A percentile compares a stretch with the other conserved stretches of the same genome.
Evolutionary conservation across 306 rosid species (phyloP).

Genomic region (Coriaria nepalensis): DNA sequence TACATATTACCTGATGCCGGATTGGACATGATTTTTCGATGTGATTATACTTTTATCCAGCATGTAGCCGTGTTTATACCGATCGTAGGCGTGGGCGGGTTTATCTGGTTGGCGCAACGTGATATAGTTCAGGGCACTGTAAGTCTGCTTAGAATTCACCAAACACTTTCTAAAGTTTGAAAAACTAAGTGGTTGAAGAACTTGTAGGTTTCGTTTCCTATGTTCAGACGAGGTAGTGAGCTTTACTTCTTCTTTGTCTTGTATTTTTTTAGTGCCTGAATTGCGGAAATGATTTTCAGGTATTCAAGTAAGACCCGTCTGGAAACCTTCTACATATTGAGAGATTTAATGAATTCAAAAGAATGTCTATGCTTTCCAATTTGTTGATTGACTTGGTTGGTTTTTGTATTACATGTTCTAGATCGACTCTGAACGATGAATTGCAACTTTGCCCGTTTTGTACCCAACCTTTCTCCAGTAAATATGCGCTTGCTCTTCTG

Average conservation of each 20-base stretch:
- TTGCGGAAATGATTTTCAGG: conserved; percentile 90
- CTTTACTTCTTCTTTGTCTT: neutral
- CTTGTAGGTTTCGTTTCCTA: neutral
- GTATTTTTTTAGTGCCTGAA: conserved; percentile 75
- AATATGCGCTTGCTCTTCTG: conserved; percentile 4
- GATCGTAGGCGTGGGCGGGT: conserved; percentile 76
- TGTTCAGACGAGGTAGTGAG: neutral
- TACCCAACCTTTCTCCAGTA: conserved; percentile 88
- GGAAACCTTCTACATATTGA: conserved; percentile 8
- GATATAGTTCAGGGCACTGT: conserved; percentile 87
- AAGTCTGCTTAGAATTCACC: conserved; percentile 22
- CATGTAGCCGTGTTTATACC: conserved; percentile 72
- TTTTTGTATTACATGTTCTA: conserved; percentile 19
- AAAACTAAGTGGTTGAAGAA: no score
- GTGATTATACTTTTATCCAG: conserved; percentile 27
- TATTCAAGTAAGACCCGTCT: conserved; percentile 65
- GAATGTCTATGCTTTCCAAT: neutral
- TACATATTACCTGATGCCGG: no score
- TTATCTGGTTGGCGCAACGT: conserved; percentile 95
- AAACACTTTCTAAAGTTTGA: conserved; percentile 12
- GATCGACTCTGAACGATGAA: conserved; percentile 66
- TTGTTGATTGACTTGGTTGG: neutral
- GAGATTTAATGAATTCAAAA: neutral
- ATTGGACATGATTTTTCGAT: conserved; percentile 5
- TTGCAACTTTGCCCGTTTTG: conserved; percentile 87